These are phyloP conservation scores for Monosporascus sp. DNA, from an alignment of 2,329 filamentous ascomycete species.

Conservation along the genomic window DNA sequence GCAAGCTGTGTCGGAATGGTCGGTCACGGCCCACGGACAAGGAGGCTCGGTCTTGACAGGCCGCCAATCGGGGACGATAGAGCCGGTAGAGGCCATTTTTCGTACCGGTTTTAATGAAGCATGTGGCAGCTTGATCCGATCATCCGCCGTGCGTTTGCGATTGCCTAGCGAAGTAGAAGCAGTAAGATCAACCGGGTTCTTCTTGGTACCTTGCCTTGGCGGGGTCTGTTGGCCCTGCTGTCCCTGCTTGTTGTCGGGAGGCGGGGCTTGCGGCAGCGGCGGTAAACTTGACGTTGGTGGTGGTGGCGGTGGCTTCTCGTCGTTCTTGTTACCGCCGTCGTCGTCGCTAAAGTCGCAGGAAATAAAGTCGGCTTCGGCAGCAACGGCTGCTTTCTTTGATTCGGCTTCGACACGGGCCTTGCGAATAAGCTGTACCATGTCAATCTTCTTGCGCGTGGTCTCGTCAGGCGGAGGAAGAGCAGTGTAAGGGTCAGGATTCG, in stretches of 20 bases:
- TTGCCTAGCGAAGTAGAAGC: constrained; percentile 48
- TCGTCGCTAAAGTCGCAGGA: constrained; percentile 68
- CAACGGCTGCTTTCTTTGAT: constrained; percentile 41
- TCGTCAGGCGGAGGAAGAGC: constrained; percentile 77
- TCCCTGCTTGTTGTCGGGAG: neutral
- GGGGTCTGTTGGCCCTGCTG: constrained; percentile 6
- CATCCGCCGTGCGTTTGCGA: constrained; percentile 70
- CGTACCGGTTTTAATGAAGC: constrained; percentile 45
- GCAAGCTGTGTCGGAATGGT: constrained; percentile 48
- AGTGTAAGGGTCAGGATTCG: constrained; percentile 92
- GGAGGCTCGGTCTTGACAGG: constrained; percentile 34
- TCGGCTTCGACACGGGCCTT: constrained; percentile 69
- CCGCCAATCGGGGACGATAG: constrained; percentile 48
- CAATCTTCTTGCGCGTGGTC: constrained; percentile 66
- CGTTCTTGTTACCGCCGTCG: constrained; percentile 31
- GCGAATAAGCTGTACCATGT: constrained; percentile 85
- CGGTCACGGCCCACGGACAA: constrained; percentile 58
- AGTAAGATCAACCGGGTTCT: constrained; percentile 25
- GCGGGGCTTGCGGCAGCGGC: too few relatives aligned
- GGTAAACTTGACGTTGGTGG: too few relatives aligned
- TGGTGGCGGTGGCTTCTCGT: neutral
- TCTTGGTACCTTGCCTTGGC: constrained; percentile 2
- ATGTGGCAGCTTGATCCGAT: constrained; percentile 58
- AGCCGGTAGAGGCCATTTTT: constrained; percentile 44
- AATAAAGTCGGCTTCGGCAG: constrained; percentile 76